Evolutionary conservation across 2,329 filamentous ascomycete species (phyloP).

Genomic region (Sporothrix pallida): DNA sequence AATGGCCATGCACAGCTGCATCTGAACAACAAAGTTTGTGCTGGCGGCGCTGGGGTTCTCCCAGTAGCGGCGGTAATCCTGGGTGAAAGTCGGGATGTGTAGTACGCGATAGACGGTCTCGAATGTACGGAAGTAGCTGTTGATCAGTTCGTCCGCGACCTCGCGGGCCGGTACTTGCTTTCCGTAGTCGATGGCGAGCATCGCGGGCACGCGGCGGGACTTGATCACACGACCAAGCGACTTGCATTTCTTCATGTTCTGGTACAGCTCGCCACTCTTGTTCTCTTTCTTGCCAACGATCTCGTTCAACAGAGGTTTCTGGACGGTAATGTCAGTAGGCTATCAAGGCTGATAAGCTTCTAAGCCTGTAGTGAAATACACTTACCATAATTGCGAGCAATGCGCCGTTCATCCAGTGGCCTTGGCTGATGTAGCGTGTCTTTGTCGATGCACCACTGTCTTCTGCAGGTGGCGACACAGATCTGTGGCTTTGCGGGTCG

Average conservation of each 20-base stretch:
- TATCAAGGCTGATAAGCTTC: no score
- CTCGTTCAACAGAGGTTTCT: slow-evolving; percentile 50
- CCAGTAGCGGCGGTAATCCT: slow-evolving; percentile 60
- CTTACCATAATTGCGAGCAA: slow-evolving; percentile 53
- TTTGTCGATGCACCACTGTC: slow-evolving; percentile 46
- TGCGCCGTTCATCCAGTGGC: slow-evolving; percentile 57
- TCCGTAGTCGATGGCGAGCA: slow-evolving; percentile 46
- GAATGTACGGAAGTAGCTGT: slow-evolving; percentile 60
- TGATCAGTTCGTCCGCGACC: slow-evolving; percentile 57
- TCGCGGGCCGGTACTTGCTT: slow-evolving; percentile 48
- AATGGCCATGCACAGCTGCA: slow-evolving; percentile 61
- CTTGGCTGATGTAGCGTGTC: slow-evolving; percentile 61
- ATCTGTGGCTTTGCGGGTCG: slow-evolving; percentile 11
- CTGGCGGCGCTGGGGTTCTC: slow-evolving; percentile 49
- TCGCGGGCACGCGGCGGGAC: slow-evolving; percentile 44
- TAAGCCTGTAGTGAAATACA: neutral
- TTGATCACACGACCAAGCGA: slow-evolving; percentile 59
- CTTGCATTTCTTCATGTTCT: slow-evolving; percentile 58
- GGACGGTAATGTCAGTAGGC: neutral
- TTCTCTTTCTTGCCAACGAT: slow-evolving; percentile 52
- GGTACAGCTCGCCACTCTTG: slow-evolving; percentile 45
- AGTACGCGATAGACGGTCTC: slow-evolving; percentile 63
- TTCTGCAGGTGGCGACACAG: slow-evolving; percentile 4
- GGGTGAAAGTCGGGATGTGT: slow-evolving; percentile 62
- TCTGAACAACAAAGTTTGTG: slow-evolving; percentile 56